Evolutionary conservation across 768 basidiomycete genomes (phyloP), one percentile per base, ranked within the genome.

Genomic region (Mrakia blollopis): DNA sequence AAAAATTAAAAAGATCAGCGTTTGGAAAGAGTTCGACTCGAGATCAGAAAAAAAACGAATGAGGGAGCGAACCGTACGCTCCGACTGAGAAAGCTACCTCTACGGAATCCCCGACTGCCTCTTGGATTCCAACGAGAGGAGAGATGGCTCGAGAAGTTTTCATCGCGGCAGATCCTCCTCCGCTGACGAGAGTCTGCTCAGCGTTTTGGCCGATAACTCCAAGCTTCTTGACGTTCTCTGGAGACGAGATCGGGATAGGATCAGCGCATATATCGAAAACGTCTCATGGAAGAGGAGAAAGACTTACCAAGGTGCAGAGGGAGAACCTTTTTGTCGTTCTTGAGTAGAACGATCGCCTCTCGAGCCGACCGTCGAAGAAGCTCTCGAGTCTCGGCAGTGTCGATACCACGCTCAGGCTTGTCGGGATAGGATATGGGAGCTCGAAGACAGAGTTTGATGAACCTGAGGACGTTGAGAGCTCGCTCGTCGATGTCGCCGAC

Each of bases 301-400:
- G 3, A 35, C 32, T 83, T 80, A 18, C 80, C 76, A 11, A 81
- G 80, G 35, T 77, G 81, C 7, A 79, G 78, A 54, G 69, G 65
- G 83, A 81, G 80, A 81, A 87, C 84, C 84, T 23, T 79, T 57
- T 68, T 6, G 80, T 83, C 52, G 87, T 88, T 62, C 82, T 79
- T 78, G 85, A 85, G 80, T 85, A 88, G 86, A 84, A 88, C 80
- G 86, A 87, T 81, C 85, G 85, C 79, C 8, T 70, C 50, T 25
- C 37, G 28, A 57, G 57, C 57, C 7, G 57, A 57, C 10, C 57
- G 57, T 57, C 57, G 25, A n/a, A 57, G 25, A 18, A 57, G 57
- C 57, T 57, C 57, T 28, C 57, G 57, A 9, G 57, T n/a, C 14
- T 7, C 57, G 3, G 57, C n/a, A 25, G 57, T 57, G 23, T 57